Evolutionary conservation across 345 rosid species (phyloP), one percentile per base, ranked within the genome.

Genomic region (Salix arbutifolia): DNA sequence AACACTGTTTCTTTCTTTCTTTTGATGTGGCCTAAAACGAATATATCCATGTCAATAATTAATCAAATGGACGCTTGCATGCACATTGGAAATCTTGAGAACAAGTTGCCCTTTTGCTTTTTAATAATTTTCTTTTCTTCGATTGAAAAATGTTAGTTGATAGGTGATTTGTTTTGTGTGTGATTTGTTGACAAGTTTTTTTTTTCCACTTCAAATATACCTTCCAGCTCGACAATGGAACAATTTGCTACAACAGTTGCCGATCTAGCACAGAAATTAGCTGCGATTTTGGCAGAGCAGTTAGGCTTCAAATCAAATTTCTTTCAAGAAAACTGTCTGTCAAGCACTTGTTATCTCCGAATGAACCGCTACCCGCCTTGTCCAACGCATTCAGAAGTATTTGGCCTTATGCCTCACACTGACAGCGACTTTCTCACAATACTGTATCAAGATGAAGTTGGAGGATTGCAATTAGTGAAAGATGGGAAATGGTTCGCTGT

Each of bases 381-480:
- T 79, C 89, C 92, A 0, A 68, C 85, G 42, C 85, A 90, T 18
- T 40, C 76, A 9, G 83, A 84, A 12, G 83, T 92, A 17, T 88
- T 83, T 76, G 99, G 98, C 4, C 85, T 96, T 46, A 88, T 90
- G 89, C 97, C 99, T 3, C 99, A 96, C 83, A 96, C 99, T 0
- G 98, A 96, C 68, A 96, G 98, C 75, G 98, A 93, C 83, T 96
- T 96, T 85, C 94, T 96, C 82, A 96, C 99, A 2, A 86, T 96
- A 75, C 77, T 93, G 71, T 86, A 92, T 61, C 97, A 96, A 79
- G 99, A 96, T 72, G 86, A 87, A 28, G 98, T 96, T 6, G 99
- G 98, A 38, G 99, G 99, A 4, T 83, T 96, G 81, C 99, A 93
- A 74, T 76, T 96, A 48, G 88, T 92, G 33, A 92, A 89, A 79